These are phyloP conservation scores for Mycosphaerella arachidis DNA, from an alignment of 2,329 filamentous ascomycete species.

Conservation along the genomic window DNA sequence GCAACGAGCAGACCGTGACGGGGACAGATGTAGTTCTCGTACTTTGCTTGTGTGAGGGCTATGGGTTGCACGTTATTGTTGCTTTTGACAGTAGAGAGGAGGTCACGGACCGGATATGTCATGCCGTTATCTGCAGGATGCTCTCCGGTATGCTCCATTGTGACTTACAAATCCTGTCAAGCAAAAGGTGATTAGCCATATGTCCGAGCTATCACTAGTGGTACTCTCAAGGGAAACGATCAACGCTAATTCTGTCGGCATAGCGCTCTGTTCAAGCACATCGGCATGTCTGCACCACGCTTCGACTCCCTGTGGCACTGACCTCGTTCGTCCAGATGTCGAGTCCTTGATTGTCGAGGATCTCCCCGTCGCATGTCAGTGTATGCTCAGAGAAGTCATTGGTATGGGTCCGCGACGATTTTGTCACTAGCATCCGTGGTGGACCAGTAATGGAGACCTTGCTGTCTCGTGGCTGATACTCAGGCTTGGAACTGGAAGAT, in stretches of 20 bases:
- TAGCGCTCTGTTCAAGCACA: background rate
- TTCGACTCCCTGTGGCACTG: too few species aligned
- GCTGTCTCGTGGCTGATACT: background rate
- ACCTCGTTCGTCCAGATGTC: background rate
- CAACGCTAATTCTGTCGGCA: too few species aligned
- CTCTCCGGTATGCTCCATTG: background rate
- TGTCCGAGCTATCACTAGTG: background rate
- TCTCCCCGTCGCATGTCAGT: too few species aligned
- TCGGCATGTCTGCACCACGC: too few species aligned
- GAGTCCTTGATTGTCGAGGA: background rate
- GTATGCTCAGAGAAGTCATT: background rate
- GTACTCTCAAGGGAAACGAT: too few species aligned
- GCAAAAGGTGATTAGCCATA: background rate
- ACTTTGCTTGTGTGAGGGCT: background rate
- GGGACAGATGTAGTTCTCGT: conserved; percentile 3
- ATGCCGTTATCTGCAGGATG: background rate
- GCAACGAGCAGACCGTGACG: background rate
- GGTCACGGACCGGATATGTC: background rate
- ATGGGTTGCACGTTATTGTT: background rate
- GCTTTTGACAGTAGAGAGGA: background rate
- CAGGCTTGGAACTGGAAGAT: too few species aligned
- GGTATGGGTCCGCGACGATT: background rate
- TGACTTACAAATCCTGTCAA: background rate
- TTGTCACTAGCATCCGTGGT: background rate
- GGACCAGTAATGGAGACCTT: background rate